phyloP scores from a whole-genome alignment of 805 yeast species.

The Tetrapisispora fleetii region DNA sequence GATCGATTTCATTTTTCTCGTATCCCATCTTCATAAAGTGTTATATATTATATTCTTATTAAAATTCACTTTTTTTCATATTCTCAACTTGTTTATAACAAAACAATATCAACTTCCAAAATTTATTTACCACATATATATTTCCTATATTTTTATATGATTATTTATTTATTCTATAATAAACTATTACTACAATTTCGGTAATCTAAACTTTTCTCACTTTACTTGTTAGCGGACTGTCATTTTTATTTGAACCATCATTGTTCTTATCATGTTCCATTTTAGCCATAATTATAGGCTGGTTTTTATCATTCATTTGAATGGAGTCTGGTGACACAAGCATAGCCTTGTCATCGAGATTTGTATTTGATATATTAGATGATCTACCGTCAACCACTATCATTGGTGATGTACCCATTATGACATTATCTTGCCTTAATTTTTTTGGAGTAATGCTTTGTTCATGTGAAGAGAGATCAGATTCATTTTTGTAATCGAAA shows the following conservation, averaged over 20 bases:
- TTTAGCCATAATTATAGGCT: background rate
- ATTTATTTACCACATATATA: background rate
- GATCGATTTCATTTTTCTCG: background rate
- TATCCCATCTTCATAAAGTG: background rate
- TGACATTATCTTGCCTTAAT: constrained; percentile 9
- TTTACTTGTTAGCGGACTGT: constrained; percentile 2
- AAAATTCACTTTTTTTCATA: background rate
- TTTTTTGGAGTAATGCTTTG: constrained; percentile 18
- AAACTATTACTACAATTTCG: background rate
- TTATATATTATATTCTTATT: background rate
- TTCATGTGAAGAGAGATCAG: constrained; percentile 3
- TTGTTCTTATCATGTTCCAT: background rate
- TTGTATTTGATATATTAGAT: background rate
- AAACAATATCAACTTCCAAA: background rate
- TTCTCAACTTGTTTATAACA: constrained; percentile 1
- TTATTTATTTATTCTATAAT: constrained; percentile 1
- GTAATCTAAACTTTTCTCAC: background rate
- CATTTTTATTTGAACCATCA: background rate
- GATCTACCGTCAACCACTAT: background rate
- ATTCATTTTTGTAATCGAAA: constrained; percentile 12
- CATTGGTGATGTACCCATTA: constrained; percentile 7
- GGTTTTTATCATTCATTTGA: background rate
- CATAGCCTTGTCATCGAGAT: background rate
- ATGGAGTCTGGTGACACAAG: background rate
- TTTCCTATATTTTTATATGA: background rate